phyloP scores from a whole-genome alignment of 306 rosid genomes.

The Trichosanthes truncata region DNA sequence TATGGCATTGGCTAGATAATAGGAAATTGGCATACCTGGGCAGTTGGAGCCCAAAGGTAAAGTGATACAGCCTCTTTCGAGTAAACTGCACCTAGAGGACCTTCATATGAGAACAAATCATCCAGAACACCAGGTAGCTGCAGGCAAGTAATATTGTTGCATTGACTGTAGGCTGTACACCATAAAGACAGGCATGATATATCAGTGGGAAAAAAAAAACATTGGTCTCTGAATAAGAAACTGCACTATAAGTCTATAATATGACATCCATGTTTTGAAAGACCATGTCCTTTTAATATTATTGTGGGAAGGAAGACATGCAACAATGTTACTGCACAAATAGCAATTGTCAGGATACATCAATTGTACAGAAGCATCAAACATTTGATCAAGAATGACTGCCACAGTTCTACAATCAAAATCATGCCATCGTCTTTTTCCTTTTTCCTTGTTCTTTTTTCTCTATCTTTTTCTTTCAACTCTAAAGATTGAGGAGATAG shows the following conservation, averaged over 20 bases:
- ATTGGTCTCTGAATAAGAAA: neutral
- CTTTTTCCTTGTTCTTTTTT: too few species aligned
- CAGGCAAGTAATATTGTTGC: slow-evolving; percentile 63
- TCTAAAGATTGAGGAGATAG: neutral
- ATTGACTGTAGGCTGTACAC: slow-evolving; percentile 56
- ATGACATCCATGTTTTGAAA: neutral
- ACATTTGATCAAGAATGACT: neutral
- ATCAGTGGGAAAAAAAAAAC: slow-evolving; percentile 3
- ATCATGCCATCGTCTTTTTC: neutral
- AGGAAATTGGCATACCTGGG: slow-evolving; percentile 47
- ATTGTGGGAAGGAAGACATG: neutral
- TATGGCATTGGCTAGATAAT: neutral
- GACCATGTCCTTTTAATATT: neutral
- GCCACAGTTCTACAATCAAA: neutral
- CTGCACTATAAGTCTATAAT: neutral
- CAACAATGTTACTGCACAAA: neutral
- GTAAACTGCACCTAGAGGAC: slow-evolving; percentile 79
- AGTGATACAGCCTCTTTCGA: slow-evolving; percentile 61
- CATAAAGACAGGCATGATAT: slow-evolving; percentile 13
- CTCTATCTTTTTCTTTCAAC: neutral
- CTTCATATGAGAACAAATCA: slow-evolving; percentile 69
- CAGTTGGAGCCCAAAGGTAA: slow-evolving; percentile 92
- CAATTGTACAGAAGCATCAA: neutral
- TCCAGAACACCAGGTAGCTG: slow-evolving; percentile 93
- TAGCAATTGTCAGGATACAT: neutral